Conservation (phyloP, 2,329 filamentous ascomycete genomes). For the Xylaria sp. region DNA sequence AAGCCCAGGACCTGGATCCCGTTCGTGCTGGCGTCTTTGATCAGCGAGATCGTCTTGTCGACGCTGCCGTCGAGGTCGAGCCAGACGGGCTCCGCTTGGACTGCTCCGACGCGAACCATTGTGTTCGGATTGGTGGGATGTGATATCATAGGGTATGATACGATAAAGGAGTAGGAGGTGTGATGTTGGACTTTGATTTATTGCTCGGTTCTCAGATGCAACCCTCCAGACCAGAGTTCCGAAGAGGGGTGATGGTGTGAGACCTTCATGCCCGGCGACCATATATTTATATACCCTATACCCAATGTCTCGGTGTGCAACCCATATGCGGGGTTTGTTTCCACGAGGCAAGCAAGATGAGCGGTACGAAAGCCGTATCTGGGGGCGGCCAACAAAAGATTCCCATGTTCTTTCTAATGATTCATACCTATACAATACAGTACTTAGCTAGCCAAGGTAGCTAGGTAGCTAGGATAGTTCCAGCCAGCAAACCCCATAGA, state of each 20-base stretch:
- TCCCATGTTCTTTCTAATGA: too few species aligned
- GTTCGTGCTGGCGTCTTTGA: conserved; percentile 58
- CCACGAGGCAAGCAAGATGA: too few species aligned
- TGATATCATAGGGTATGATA: conserved; percentile 6
- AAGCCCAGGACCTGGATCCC: conserved; percentile 63
- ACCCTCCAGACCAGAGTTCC: conserved; percentile 5
- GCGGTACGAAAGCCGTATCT: too few species aligned
- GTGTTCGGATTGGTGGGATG: conserved; percentile 27
- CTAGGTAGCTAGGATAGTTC: too few species aligned
- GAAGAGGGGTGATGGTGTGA: neutral
- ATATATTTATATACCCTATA: conserved; percentile 12
- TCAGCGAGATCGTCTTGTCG: conserved; percentile 61
- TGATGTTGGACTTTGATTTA: conserved; percentile 7
- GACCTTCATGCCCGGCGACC: conserved; percentile 9
- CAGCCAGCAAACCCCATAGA: too few species aligned
- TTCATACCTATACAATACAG: too few species aligned
- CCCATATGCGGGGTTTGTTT: conserved; percentile 25
- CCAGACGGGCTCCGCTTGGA: conserved; percentile 66
- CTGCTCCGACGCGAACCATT: conserved; percentile 51
- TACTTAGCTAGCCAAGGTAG: too few species aligned
- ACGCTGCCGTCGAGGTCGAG: conserved; percentile 61
- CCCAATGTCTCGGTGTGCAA: conserved; percentile 1
- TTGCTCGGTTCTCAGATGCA: conserved; percentile 18
- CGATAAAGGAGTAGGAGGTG: neutral
- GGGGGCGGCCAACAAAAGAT: too few species aligned